Conservation (phyloP, 78 protist species). For the Anaeramoeba ignava region DNA sequence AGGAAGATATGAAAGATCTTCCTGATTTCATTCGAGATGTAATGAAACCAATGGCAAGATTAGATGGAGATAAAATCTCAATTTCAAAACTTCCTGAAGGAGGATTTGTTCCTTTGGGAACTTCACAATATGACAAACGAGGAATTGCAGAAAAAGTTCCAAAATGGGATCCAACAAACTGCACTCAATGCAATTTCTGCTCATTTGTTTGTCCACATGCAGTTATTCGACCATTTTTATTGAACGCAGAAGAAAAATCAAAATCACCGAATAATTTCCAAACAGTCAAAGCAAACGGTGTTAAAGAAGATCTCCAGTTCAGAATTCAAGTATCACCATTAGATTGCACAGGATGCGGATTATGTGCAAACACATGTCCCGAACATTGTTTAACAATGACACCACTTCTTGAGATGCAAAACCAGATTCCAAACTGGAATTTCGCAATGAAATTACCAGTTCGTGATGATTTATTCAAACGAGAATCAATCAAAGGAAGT, state of each 20-base stretch:
- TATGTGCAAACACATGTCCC: conserved; percentile 48
- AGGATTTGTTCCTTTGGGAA: not conserved
- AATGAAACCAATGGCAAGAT: not conserved
- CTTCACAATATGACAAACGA: not conserved
- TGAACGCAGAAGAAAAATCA: not conserved
- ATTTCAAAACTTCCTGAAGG: not conserved
- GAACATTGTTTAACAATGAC: conserved; percentile 37
- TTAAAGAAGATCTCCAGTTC: conserved; percentile 11
- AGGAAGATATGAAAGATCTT: not conserved
- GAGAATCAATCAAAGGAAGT: conserved; percentile 37
- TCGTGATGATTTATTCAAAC: conserved; percentile 21
- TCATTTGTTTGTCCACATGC: not conserved
- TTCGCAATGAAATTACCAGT: conserved; percentile 16
- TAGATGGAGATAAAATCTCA: not conserved
- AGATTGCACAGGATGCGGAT: conserved; percentile 60
- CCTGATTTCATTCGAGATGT: not conserved
- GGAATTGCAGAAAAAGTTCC: not conserved
- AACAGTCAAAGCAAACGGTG: not conserved
- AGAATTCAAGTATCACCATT: conserved; percentile 39
- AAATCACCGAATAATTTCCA: not conserved
- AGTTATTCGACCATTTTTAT: not conserved
- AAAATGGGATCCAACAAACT: not conserved
- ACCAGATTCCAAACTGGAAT: not conserved
- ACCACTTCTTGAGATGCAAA: not conserved
- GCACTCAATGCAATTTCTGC: not conserved